Evolutionary conservation across 768 basidiomycete genomes (phyloP).

Genomic region (Imleria badia): DNA sequence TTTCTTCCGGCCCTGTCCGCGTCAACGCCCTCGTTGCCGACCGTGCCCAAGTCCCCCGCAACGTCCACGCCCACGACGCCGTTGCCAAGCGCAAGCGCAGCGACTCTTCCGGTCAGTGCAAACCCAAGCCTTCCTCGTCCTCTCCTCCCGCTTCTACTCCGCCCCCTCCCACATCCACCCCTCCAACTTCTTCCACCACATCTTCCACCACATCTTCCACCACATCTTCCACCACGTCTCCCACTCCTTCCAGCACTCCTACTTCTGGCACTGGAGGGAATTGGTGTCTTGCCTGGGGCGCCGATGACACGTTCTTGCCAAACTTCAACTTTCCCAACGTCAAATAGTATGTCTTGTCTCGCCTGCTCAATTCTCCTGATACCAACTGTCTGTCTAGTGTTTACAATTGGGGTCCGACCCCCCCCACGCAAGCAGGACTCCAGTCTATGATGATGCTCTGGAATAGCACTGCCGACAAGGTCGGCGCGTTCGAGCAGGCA

Average conservation of each 20-base stretch:
- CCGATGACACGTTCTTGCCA: constrained; percentile 31
- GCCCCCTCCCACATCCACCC: not conserved
- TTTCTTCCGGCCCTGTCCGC: constrained; percentile 45
- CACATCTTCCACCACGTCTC: not conserved
- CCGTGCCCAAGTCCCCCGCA: constrained; percentile 42
- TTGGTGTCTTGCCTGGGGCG: constrained; percentile 56
- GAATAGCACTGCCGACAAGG: constrained; percentile 53
- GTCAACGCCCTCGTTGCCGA: constrained; percentile 53
- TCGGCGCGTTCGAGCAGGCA: constrained; percentile 41
- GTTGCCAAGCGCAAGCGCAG: constrained; percentile 51
- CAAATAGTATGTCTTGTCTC: constrained; percentile 36
- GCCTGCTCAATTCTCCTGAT: not conserved
- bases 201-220: not conserved
- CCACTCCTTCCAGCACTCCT: not conserved
- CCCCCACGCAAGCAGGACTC: not conserved
- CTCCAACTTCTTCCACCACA: constrained; percentile 14
- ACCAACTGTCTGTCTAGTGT: constrained; percentile 31
- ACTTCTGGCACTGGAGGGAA: constrained; percentile 44
- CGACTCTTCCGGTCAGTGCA: constrained; percentile 53
- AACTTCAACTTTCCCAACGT: constrained; percentile 44
- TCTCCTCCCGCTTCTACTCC: not conserved
- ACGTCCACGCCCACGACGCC: constrained; percentile 43
- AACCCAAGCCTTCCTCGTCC: constrained; percentile 42
- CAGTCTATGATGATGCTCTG: constrained; percentile 60
- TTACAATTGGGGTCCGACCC: constrained; percentile 80